A percentile compares a stretch with the other conserved stretches of the same genome.
phyloP scores from a whole-genome alignment of 1,139 yeast species.

The Saccharomyces pastorianus region DNA sequence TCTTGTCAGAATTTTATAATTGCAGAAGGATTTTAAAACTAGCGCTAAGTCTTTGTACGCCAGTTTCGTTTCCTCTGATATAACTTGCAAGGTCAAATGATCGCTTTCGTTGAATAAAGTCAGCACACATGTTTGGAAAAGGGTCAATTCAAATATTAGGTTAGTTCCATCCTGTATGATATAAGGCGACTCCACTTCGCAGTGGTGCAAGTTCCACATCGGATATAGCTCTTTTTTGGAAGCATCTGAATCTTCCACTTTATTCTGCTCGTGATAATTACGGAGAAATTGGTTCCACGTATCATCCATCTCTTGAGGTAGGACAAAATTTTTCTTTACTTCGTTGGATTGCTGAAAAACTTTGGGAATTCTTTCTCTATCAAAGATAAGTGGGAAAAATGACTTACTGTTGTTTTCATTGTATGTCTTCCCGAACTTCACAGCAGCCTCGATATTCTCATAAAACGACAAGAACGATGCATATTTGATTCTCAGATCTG shows the following conservation, averaged over 20 bases:
- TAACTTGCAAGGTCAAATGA: conserved; percentile 8
- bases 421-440: neutral
- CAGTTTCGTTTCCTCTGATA: conserved; percentile 10
- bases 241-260: conserved; percentile 8
- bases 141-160: conserved; percentile 20
- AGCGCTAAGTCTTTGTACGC: conserved; percentile 6
- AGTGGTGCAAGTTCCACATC: conserved; percentile 22
- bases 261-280: conserved; percentile 11
- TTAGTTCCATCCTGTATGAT: conserved; percentile 7
- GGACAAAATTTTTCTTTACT: conserved; percentile 5
- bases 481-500: neutral
- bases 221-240: conserved; percentile 13
- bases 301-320: conserved; percentile 17
- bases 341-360: conserved; percentile 10
- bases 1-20: conserved; percentile 11
- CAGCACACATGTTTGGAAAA: conserved; percentile 25
- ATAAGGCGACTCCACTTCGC: conserved; percentile 25
- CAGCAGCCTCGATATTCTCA: neutral
- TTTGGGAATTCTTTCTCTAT: conserved; percentile 16
- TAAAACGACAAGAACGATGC: neutral
- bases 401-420: neutral
- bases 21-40: conserved; percentile 19
- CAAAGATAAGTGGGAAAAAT: conserved; percentile 17
- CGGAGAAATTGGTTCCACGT: conserved; percentile 24
- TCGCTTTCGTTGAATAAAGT: conserved; percentile 20